Evolutionary conservation across 352 stramenopile genomes (phyloP), one percentile per base, ranked within the genome.

Genomic region (Phytophthora citrophthora): DNA sequence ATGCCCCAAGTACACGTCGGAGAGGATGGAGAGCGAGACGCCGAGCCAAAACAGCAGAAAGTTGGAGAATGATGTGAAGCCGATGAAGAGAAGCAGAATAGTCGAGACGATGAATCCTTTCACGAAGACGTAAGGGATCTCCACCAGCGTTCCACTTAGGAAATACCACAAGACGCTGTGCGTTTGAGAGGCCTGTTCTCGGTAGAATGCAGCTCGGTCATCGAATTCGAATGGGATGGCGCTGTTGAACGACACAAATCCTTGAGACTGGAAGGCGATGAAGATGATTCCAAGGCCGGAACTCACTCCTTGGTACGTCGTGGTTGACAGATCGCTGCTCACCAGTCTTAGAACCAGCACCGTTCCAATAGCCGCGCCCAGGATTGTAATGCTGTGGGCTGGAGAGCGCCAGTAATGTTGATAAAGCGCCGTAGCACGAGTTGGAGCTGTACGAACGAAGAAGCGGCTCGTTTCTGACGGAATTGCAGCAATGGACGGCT

Each of bases 141-240:
- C 59, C n/a, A 61, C 59, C 1, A 61, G 7, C 13, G 59, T 61
- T 40, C 18, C 29, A 20, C 18, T 49, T 10, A 91, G 46, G 39
- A 71, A 72, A 48, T 96, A 87, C 41, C 79, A 74, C 15, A 68
- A 56, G 10, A 77, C 46, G 34, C 75, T 70, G 61, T 97, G 97
- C 54, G 93, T 95, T 27, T 85, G 54, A 7, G 85, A 77, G 18
- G 79, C 77, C 27, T 89, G 82, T 63, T 97, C 88, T 5, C 88
- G 69, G 77, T 97, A 97, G 57, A 68, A 57, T 24, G 45, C 55
- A 66, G 41, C 45, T 16, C 53, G 75, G 54, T 96, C 86, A 27
- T 76, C 68, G 64, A 86, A 73, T 44, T 90, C 82, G 4, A 94
- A 64, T 15, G 86, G 72, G 5, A 96, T 55, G 2, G 83, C 76